Evolutionary conservation across 2,329 filamentous ascomycete genomes (phyloP), one percentile per base, ranked within the genome.

Genomic region (Monilinia laxa): DNA sequence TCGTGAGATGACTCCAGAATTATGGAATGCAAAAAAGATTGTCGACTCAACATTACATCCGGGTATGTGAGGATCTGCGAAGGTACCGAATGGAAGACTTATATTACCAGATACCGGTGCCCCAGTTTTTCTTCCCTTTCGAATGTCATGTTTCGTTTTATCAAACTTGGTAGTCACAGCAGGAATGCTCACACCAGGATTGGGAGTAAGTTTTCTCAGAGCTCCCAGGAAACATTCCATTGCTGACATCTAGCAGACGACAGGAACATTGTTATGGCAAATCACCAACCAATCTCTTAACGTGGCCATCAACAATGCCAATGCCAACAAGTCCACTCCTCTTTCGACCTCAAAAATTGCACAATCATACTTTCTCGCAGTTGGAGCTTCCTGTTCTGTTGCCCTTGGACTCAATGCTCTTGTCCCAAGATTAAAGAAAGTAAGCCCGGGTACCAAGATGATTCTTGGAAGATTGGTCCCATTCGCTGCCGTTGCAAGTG

Each of bases 261-360:
- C 85, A 53, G 95, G 94, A 63, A 97, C 92, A 6, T 83, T 98
- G 49, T 89, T 90, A 71, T 99, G 95, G 95, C 95, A 99, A 80
- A 87, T 97, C 67, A 87, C 91, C 72, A 99, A 99, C 80, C 95
- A 99, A 81, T 97, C 93, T 16, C 89, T 99, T 74, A 99, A 99
- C 78, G 95, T 99, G 38, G 94, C 92, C 72, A 94, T 99, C 84
- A 99, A 99, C 84, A 93, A 88, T 77, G 91, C 94, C 76, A 99
- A 99, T 78, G 92, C 94, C 70, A 99, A 99, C 85, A 99, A 99
- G 79, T 97, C 93, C 51, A 93, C 92, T 3, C 92, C 94, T 1
- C 85, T 98, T 70, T 90, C 91, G 25, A 90, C 87, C 68, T 86
- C 87, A 28, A 91, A 92, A 72, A 88, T 99, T 70, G 85, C 89